A percentile compares a stretch with the other conserved stretches of the same genome.
These are phyloP conservation scores for Forsythia suspensa DNA, from an alignment of 257 asterid genomes.

Conservation along the genomic window DNA sequence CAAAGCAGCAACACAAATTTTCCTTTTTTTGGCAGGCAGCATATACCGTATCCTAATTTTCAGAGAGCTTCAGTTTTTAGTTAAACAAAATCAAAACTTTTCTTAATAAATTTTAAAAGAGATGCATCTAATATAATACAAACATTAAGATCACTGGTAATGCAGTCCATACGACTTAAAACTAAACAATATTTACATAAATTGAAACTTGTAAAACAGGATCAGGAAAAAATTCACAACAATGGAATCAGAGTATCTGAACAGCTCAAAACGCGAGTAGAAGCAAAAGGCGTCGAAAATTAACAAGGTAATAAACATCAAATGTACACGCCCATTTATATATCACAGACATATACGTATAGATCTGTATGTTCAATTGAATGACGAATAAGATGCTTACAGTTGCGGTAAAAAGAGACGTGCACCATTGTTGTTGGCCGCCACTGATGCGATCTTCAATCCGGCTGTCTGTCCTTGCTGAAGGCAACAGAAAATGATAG, in stretches of 20 bases:
- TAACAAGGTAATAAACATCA: not conserved
- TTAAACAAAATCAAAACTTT: not conserved
- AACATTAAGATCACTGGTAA: not conserved
- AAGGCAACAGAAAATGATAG: not conserved
- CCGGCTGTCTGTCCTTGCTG: constrained; percentile 21
- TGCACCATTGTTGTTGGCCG: constrained; percentile 39
- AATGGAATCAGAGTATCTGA: not conserved
- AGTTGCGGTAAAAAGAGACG: constrained; percentile 46
- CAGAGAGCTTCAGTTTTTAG: not conserved
- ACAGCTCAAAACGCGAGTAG: not conserved
- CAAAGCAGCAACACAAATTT: not conserved
- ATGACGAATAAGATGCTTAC: constrained; percentile 24
- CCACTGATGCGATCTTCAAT: constrained; percentile 16
- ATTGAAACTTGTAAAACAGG: not conserved
- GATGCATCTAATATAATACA: not conserved
- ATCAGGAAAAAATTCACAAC: not conserved
- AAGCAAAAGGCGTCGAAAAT: not conserved
- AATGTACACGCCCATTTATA: not conserved
- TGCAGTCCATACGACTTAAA: not conserved
- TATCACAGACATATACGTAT: not conserved
- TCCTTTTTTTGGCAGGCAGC: not conserved
- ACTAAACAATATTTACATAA: not conserved
- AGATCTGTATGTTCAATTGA: not conserved
- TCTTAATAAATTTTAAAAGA: not conserved
- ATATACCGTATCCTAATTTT: not conserved